Conservation (phyloP, 345 rosid genomes). For the Arabis alpina region DNA sequence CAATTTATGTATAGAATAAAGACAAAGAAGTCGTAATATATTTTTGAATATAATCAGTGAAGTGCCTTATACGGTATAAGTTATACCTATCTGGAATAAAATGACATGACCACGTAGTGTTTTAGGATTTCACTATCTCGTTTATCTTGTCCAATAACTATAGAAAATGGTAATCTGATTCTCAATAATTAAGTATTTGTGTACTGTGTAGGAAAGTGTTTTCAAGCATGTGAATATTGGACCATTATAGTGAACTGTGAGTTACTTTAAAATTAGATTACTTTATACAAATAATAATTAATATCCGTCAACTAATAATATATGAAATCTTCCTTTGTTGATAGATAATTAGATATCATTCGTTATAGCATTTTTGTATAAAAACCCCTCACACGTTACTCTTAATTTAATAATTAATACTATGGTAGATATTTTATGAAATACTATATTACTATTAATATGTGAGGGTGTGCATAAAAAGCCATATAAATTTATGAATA, state of each 20-base stretch:
- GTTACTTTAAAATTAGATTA: slow-evolving; percentile 18
- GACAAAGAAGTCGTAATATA: neutral
- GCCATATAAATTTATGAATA: slow-evolving; percentile 5
- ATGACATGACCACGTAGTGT: neutral
- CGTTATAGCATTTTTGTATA: neutral
- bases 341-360: neutral
- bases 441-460: slow-evolving; percentile 18
- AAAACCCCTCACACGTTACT: neutral
- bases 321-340: slow-evolving; percentile 26
- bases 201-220: slow-evolving; percentile 21
- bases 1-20: neutral
- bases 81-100: neutral
- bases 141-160: neutral
- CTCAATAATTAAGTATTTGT: neutral
- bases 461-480: slow-evolving; percentile 25
- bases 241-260: slow-evolving; percentile 12
- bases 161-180: slow-evolving; percentile 1
- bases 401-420: neutral
- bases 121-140: slow-evolving; percentile 12
- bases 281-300: slow-evolving; percentile 18
- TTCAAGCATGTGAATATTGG: slow-evolving; percentile 35
- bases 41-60: slow-evolving; percentile 19
- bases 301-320: slow-evolving; percentile 30
- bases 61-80: slow-evolving; percentile 2
- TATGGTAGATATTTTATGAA: slow-evolving; percentile 5